A percentile compares a stretch with the other conserved stretches of the same genome.
These are phyloP conservation scores for Basidioascus undulatus DNA, from an alignment of 768 basidiomycete genomes.

Conservation along the genomic window DNA sequence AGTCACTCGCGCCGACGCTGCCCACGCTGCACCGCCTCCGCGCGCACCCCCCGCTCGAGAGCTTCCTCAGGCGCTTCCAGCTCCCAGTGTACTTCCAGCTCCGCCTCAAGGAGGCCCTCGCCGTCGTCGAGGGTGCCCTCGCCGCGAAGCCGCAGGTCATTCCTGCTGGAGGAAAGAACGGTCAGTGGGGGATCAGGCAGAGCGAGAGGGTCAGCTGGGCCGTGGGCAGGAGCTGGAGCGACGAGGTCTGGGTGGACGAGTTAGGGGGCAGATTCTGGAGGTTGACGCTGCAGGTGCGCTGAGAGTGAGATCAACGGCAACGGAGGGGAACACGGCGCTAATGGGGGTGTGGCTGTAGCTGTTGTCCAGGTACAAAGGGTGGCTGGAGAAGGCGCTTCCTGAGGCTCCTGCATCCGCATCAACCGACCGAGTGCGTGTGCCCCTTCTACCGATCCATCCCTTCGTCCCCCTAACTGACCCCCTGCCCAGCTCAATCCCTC, in stretches of 20 bases:
- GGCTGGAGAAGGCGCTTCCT: conserved; percentile 39
- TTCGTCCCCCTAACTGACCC: no score
- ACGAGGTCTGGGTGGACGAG: conserved; percentile 61
- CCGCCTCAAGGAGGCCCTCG: conserved; percentile 82
- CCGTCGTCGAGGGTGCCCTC: conserved; percentile 45
- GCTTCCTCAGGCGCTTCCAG: conserved; percentile 78
- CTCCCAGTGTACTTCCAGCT: conserved; percentile 91
- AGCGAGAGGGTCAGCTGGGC: conserved; percentile 1
- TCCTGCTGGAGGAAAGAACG: background rate
- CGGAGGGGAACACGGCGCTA: background rate
- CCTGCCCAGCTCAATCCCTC: no score
- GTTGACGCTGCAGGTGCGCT: conserved; percentile 57
- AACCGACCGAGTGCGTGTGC: conserved; percentile 5
- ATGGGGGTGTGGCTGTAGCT: conserved; percentile 26
- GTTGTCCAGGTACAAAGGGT: conserved; percentile 48
- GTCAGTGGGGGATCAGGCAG: background rate
- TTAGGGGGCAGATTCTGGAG: conserved; percentile 72
- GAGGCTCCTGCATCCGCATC: conserved; percentile 2
- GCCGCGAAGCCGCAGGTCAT: background rate
- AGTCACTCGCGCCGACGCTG: conserved; percentile 53
- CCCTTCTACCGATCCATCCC: conserved; percentile 2
- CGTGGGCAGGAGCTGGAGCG: conserved; percentile 37
- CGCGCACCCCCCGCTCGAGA: conserved; percentile 36
- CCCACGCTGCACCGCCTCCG: conserved; percentile 48
- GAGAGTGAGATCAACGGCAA: background rate